phyloP scores from a whole-genome alignment of 306 rosid genomes.

The Lupinus albus region DNA sequence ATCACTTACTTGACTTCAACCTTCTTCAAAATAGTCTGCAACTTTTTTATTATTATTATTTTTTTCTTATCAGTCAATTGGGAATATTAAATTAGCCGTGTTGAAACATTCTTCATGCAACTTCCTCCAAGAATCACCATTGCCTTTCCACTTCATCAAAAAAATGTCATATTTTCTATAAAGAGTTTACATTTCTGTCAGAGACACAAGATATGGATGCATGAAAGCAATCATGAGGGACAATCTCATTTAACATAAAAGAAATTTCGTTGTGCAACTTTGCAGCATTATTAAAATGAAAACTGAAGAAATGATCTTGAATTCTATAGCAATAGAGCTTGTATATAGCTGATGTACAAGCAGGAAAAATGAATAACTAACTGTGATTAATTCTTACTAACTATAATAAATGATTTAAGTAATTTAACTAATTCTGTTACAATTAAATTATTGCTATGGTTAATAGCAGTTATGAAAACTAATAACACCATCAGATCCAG shows the following conservation, averaged over 20 bases:
- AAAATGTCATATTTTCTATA: slow-evolving; percentile 11
- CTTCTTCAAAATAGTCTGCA: slow-evolving; percentile 8
- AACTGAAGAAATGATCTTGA: too few species aligned
- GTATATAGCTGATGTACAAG: too few species aligned
- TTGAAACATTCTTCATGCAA: slow-evolving; percentile 7
- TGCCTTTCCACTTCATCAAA: slow-evolving; percentile 24
- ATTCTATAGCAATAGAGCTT: too few species aligned
- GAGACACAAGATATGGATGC: slow-evolving; percentile 21
- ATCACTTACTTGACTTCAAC: slow-evolving; percentile 23
- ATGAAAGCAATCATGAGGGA: slow-evolving; percentile 12
- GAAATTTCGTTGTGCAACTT: neutral
- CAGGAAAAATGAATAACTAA: too few species aligned
- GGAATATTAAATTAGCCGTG: slow-evolving; percentile 11
- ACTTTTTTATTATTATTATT: neutral
- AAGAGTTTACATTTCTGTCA: slow-evolving; percentile 6
- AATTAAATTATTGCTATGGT: too few species aligned
- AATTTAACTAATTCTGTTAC: too few species aligned
- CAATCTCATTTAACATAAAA: slow-evolving; percentile 15
- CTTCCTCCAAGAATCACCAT: slow-evolving; percentile 3
- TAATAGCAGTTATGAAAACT: too few species aligned
- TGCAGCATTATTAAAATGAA: neutral
- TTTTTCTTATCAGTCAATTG: neutral
- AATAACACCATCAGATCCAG: too few species aligned
- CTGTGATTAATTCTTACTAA: too few species aligned
- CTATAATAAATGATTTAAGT: too few species aligned